Evolutionary conservation across 257 asterid species (phyloP).

Genomic region (Knoxia roxburghii): DNA sequence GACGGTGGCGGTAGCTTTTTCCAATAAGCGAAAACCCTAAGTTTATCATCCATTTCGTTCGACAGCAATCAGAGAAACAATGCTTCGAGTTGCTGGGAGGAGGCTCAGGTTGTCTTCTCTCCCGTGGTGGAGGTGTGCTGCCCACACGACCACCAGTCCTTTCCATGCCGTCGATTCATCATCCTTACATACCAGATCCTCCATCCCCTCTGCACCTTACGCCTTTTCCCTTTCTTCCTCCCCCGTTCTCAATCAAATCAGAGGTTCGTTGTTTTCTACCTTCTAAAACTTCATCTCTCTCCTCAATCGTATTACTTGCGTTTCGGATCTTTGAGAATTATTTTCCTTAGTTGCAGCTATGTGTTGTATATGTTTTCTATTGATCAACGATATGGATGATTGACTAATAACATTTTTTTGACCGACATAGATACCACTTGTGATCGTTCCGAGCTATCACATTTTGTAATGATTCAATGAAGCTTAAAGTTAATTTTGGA

Average conservation of each 20-base stretch:
- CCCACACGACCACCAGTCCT: constrained; percentile 28
- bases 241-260: constrained; percentile 37
- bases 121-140: constrained; percentile 29
- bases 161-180: constrained; percentile 34
- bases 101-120: constrained; percentile 58
- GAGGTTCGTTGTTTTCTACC: constrained; percentile 33
- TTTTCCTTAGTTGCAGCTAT: background rate
- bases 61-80: background rate
- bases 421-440: background rate
- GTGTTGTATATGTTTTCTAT: background rate
- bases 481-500: too few species aligned
- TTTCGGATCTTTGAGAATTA: background rate
- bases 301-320: background rate
- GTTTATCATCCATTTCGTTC: background rate
- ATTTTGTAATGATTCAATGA: too few species aligned
- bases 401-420: background rate
- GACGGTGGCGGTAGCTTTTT: background rate
- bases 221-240: constrained; percentile 23
- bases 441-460: background rate
- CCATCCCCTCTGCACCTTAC: constrained; percentile 7
- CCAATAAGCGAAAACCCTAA: background rate
- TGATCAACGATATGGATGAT: background rate
- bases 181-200: constrained; percentile 24
- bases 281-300: background rate
- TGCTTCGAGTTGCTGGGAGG: constrained; percentile 67